Evolutionary conservation across 768 basidiomycete genomes (phyloP), one percentile per base, ranked within the genome.

Genomic region (Boletales sp.): DNA sequence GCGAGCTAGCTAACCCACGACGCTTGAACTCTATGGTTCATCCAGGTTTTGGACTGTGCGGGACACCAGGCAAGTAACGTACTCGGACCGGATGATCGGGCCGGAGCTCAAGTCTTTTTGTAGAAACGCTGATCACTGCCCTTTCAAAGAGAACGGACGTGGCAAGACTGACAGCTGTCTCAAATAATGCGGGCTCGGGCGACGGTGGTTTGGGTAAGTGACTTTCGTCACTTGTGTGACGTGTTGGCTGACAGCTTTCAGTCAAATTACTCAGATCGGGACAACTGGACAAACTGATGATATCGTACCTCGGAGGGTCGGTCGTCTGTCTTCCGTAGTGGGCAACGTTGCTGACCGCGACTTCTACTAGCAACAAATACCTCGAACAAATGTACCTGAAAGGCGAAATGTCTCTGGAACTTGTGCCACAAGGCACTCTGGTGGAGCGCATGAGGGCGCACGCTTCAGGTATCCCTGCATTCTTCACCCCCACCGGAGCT

Each of bases 381-480:
- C 91, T 94, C 50, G 90, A 92, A 68, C 67, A 76, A 14, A 73
- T 85, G 52, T 95, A 90, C 69, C 78, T 94, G 38, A 75, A 77
- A 33, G 92, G 93, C 44, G 70, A 84, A 56, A 86, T 95, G 56
- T 85, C 86, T 9, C 71, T 93, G 17, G 93, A 94, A 63, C 83
- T 94, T 18, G 87, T 89, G 15, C 92, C 91, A 2, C 93, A 94
- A 68, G 92, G 92, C 2, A 92, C 89, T 5, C 81, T 95, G n/a
- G 87, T 86, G 14, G 93, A 92, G 61, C 84, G 90, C 51, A 74
- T 93, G 48, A 84, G 90, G 39, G 87, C 92, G 4, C 86, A 89
- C 49, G 90, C 87, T 8, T 85, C 87, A 13, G 90, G 92, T 31
- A 89, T 92, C 42, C 89, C 90, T 3, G 90, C 86, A 11, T 91